Base-by-base conservation (phyloP, 164 flowering plant species). In the Brasenia schreberi region DNA sequence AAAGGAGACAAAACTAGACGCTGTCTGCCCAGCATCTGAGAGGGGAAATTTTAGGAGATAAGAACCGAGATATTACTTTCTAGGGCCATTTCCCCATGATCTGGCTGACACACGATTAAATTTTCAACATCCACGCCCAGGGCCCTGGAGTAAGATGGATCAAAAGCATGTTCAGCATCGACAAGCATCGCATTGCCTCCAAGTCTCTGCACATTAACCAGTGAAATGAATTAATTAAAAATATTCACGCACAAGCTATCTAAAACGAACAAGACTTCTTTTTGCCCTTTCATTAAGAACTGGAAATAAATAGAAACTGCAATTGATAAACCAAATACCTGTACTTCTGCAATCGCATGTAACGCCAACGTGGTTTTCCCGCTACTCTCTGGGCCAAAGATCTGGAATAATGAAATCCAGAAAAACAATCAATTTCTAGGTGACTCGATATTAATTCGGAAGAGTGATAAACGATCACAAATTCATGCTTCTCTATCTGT, bases 151-250 rank as follows among this genome's bases (percentile, higher is more conserved):
- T 94, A 94, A 61, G 99, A 70, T 71, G 99, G 95, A 83, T 94
- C 99, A 83, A 94, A 94, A 72, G 97, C 99, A 83, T 94, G 99
- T 77, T 94, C 99, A 68, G 97, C 99, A 78, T 94, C 99, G 74
- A 91, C 97, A 78, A 94, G 99, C 97, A 94, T 94, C 27, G 96
- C 97, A 83, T 91, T 84, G 65, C 99, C 99, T 70, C 99, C 99
- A 65, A 85, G 78, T 62, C 76, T 91, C 97, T 94, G 86, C 76
- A 77, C 16, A 72, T 67, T 69, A 33, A 68, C 10, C 65, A 45
- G 7, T 7, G 12, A 45, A 45, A 45, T 45, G 11, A 45, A 4
- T 12, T 45, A 45, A 45, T 45, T 45, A 45, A 12, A 12, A 12
- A 45, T 45, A 7, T 7, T 45, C 53, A 45, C 53, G 12, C 12